Evolutionary conservation across 306 rosid genomes (phyloP).

Genomic region (Myrica gale): DNA sequence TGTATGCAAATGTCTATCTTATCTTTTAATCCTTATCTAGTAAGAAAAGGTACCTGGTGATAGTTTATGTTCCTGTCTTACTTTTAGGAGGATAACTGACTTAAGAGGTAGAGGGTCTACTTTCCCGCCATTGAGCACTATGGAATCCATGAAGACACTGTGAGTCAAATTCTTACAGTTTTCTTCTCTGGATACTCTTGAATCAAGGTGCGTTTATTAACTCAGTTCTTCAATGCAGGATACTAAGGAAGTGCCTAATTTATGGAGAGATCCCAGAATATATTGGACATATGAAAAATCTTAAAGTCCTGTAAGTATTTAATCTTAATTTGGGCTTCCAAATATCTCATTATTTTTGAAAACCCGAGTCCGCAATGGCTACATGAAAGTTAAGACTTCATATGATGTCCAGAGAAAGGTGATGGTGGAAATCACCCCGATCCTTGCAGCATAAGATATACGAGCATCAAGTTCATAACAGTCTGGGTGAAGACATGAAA

Average conservation of each 20-base stretch:
- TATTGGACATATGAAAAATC: conserved; percentile 51
- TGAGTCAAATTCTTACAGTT: conserved; percentile 49
- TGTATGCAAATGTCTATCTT: conserved; percentile 51
- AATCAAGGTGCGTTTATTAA: conserved; percentile 17
- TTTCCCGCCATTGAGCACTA: conserved; percentile 61
- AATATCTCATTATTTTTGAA: background rate
- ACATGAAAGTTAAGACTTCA: background rate
- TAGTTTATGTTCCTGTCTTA: conserved; percentile 22
- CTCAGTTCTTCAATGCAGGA: conserved; percentile 45
- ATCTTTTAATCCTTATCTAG: conserved; percentile 14
- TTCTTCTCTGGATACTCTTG: conserved; percentile 27
- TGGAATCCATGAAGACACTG: conserved; percentile 70
- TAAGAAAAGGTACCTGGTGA: conserved; percentile 32
- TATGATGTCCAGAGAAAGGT: background rate
- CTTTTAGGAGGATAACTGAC: conserved; percentile 85
- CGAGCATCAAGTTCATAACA: background rate
- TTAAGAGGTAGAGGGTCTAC: conserved; percentile 50
- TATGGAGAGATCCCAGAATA: conserved; percentile 60
- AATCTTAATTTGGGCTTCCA: conserved; percentile 8
- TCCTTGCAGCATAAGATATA: background rate
- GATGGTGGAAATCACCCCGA: background rate
- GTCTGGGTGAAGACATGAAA: background rate
- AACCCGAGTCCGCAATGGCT: background rate
- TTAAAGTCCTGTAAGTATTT: conserved; percentile 63
- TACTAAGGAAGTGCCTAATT: conserved; percentile 65